Base-by-base conservation (phyloP, 2,329 filamentous ascomycete species). In the Exserohilum rostratum region DNA sequence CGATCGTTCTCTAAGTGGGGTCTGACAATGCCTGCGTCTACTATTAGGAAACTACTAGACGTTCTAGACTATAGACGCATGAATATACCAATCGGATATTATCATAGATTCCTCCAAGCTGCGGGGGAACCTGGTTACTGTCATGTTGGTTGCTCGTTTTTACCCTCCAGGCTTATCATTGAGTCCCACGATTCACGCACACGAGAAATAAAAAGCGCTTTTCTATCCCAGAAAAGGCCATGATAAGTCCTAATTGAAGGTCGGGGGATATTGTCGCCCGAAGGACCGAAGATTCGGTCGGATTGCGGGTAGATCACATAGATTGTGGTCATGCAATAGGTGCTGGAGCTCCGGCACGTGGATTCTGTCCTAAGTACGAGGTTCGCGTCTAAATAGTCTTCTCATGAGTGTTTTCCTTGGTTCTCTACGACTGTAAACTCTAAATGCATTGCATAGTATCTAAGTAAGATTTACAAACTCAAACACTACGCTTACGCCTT, bases 331-430 rank as follows among this genome's bases (percentile, higher is more conserved):
- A 15, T 25, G 17, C 39, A 17, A 50, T 18, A 31, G 17, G 10
- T 55, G 50, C 42, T 54, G 52, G 48, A 58, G 42, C 31, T 47
- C 55, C 45, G 40, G 18, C n/a, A 11, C 12, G 25, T 33, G 46
- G 4, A 15, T 5, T 53, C 43, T 10, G 29, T 37, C 20, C 9
- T 7, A 39, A 15, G 20, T 5, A 33, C 42, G 49, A 51, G 20
- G 33, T 38, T 50, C 33, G 33, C 17, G 22, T 12, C 18, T 30
- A 13, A 20, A 11, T n/a, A 9, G 25, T 22, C 3, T 38, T 2
- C 18, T 13, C 37, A 20, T 25, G 18, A 17, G 9, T 22, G 13
- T 35, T 30, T 45, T 12, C 15, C 13, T 15, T 12, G 15, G 5
- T n/a, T 17, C 17, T 35, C 1, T 17, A 5, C 33, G n/a, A n/a